A percentile compares a stretch with the other conserved stretches of the same genome.
phyloP scores from a whole-genome alignment of 305 asterid genomes.

The Fraxinus paxiana region DNA sequence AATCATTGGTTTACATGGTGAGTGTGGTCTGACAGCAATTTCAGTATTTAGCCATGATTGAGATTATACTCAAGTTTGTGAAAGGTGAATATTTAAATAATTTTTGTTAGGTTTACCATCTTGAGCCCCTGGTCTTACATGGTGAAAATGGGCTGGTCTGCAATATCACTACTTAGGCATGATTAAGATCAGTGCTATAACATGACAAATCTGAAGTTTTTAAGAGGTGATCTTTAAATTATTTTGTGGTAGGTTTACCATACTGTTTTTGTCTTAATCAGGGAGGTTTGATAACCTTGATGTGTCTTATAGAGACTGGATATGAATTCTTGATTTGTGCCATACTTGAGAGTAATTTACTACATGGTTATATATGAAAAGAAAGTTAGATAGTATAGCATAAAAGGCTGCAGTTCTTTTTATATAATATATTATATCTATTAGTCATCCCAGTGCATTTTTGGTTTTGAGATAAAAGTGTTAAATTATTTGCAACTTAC shows the following conservation, averaged over 20 bases:
- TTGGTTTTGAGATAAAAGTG: background rate
- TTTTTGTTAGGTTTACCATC: background rate
- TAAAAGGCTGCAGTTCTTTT: background rate
- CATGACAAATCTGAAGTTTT: background rate
- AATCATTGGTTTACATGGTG: background rate
- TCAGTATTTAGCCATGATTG: slow-evolving; percentile 7
- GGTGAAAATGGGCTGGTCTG: background rate
- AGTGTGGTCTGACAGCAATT: background rate
- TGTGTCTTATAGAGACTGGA: background rate
- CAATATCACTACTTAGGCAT: slow-evolving; percentile 4
- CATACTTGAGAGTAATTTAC: background rate
- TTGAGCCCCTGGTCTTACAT: background rate
- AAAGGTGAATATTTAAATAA: background rate
- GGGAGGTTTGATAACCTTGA: background rate
- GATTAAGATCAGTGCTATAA: background rate
- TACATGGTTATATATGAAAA: background rate
- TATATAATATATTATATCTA: background rate
- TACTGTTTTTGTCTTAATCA: background rate
- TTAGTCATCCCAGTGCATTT: background rate
- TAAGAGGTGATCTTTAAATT: background rate
- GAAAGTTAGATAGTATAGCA: background rate
- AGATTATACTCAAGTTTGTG: background rate
- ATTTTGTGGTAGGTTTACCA: background rate
- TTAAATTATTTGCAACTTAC: background rate
- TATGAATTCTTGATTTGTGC: background rate